Base-by-base conservation (phyloP, 768 basidiomycete genomes). In the Leccinum truebloodii region DNA sequence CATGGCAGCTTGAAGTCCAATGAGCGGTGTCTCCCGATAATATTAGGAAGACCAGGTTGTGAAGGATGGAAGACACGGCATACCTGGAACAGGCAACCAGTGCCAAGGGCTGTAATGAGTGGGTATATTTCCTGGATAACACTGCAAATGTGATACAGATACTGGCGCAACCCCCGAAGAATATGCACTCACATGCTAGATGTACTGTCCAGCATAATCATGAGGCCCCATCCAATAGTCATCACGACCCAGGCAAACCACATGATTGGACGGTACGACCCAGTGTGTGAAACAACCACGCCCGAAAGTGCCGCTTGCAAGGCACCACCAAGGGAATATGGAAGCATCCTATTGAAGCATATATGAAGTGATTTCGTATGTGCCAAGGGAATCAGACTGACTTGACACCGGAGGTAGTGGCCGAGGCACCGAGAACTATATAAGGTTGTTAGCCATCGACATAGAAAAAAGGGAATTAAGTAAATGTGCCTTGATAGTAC, bases 1-100 rank as follows among this genome's bases (percentile, higher is more conserved):
- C 80, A 81, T 82, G 18, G 79, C 73, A 20, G 77, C 75, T 55
- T 82, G 80, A 9, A 81, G 50, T 24, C 65, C 76, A 46, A 78
- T 69, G 18, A 78, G 66, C 5, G 77, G 78, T 6, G 55, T 49
- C 70, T 72, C 39, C 28, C 14, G 9, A 49, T n/a, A 3, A 30
- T 6, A 12, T 64, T 20, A 52, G 56, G 20, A 34, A 24, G n/a
- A 24, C 4, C 5, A 41, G 8, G 5, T 14, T 10, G 41, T 48
- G n/a, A 7, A 13, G 28, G 18, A 20, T 10, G 1, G 7, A 37
- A 22, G 30, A 18, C 4, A 32, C 49, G 46, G 26, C 50, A 32
- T 52, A 67, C 71, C 62, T 75, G 76, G 68, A 77, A 78, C 55
- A 78, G 55, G 32, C 66, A 74, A 41, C 77, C 78, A 20, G 69